These are phyloP conservation scores for Monosporozyma aerobia DNA, from an alignment of 805 yeast genomes.

Conservation along the genomic window DNA sequence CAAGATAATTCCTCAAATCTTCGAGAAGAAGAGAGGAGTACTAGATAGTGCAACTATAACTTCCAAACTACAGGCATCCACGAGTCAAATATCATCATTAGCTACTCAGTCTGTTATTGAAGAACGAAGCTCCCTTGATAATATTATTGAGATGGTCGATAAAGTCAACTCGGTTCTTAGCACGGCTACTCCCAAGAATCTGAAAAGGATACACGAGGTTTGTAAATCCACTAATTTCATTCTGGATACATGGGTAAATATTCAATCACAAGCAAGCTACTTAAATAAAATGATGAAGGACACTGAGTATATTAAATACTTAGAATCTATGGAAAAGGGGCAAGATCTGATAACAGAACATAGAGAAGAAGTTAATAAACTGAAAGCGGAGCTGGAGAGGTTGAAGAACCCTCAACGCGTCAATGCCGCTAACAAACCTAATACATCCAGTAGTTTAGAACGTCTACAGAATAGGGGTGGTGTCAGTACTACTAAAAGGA, in stretches of 20 bases:
- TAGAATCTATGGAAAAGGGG: conserved; percentile 23
- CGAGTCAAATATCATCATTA: conserved; percentile 5
- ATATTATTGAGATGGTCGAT: conserved; percentile 23
- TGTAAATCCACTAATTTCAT: conserved; percentile 41
- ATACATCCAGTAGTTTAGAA: neutral
- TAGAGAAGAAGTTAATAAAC: conserved; percentile 12
- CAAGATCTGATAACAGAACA: conserved; percentile 15
- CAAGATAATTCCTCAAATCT: conserved; percentile 26
- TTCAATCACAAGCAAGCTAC: conserved; percentile 53
- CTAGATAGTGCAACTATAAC: conserved; percentile 9
- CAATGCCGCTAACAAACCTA: conserved; percentile 3
- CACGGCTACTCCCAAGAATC: conserved; percentile 16
- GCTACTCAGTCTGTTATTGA: conserved; percentile 25
- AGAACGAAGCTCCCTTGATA: conserved; percentile 25
- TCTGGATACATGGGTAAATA: conserved; percentile 51
- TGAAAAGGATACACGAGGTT: conserved; percentile 32
- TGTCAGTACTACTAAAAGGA: neutral
- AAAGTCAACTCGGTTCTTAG: conserved; percentile 16
- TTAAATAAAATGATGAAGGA: conserved; percentile 40
- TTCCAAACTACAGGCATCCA: conserved; percentile 1
- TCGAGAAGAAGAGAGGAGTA: conserved; percentile 25
- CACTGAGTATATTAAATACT: conserved; percentile 30
- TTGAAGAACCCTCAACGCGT: conserved; percentile 4
- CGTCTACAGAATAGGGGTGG: neutral
- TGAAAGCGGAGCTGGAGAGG: conserved; percentile 11